Percentiles rank a stretch among this genome's conserved stretches.
These are phyloP conservation scores for Saitozyma sp. DNA, from an alignment of 768 basidiomycete genomes.

Conservation along the genomic window DNA sequence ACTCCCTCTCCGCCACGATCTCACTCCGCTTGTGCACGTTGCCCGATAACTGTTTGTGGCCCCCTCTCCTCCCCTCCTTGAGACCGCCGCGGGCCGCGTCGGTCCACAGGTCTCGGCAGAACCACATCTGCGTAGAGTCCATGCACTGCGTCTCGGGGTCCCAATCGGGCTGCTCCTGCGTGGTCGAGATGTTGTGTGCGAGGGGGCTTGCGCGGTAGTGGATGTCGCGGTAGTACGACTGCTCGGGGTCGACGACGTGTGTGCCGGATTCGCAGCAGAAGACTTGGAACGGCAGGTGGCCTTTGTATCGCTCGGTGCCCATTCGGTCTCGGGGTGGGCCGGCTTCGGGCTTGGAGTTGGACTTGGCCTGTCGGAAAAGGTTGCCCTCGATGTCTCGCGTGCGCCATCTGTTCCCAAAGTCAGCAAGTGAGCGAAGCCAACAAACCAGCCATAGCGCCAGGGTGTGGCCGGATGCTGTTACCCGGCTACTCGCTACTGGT, in stretches of 20 bases:
- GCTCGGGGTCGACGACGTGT: constrained; percentile 91
- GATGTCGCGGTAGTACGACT: constrained; percentile 92
- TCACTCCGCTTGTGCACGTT: constrained; percentile 31
- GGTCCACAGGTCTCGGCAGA: constrained; percentile 97
- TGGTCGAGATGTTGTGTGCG: constrained; percentile 70
- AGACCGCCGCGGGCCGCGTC: constrained; percentile 72
- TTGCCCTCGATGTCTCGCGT: constrained; percentile 98
- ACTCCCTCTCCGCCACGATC: constrained; percentile 19
- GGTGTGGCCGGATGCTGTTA: too few species aligned
- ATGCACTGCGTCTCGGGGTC: constrained; percentile 82
- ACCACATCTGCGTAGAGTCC: constrained; percentile 96
- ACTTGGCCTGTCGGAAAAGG: constrained; percentile 95
- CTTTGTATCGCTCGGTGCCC: constrained; percentile 78
- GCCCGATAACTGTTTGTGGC: constrained; percentile 31
- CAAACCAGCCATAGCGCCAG: background rate
- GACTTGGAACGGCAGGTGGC: constrained; percentile 95
- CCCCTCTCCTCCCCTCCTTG: constrained; percentile 48
- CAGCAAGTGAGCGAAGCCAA: background rate
- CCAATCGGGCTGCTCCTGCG: constrained; percentile 62
- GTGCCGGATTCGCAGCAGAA: constrained; percentile 99
- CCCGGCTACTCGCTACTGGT: too few species aligned
- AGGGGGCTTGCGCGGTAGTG: constrained; percentile 77
- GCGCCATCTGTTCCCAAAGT: constrained; percentile 68
- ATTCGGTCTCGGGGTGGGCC: constrained; percentile 86
- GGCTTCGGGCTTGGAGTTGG: constrained; percentile 81